phyloP scores from a whole-genome alignment of 108 stramenopile species.

The Aurantiochytrium sp. region DNA sequence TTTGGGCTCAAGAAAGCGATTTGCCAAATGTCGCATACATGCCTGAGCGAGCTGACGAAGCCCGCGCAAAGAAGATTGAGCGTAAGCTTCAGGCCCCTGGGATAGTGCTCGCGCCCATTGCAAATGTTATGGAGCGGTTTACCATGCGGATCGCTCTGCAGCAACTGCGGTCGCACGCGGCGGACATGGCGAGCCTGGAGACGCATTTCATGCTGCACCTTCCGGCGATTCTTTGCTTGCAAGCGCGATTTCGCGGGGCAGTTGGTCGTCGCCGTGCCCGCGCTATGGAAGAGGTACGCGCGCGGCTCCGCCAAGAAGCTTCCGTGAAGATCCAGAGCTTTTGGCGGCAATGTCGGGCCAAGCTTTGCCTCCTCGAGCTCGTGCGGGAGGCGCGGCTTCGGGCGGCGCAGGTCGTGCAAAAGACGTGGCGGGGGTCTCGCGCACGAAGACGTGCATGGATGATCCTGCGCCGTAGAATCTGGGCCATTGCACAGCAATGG shows the following conservation, averaged over 20 bases:
- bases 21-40: no score
- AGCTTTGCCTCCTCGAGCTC: not conserved
- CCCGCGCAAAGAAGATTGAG: no score
- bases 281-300: not conserved
- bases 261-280: not conserved
- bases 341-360: not conserved
- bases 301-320: not conserved
- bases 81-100: not conserved
- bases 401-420: not conserved
- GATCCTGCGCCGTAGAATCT: not conserved
- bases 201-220: not conserved
- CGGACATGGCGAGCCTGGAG: not conserved
- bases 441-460: not conserved
- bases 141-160: not conserved
- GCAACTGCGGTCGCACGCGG: not conserved
- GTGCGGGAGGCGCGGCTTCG: not conserved
- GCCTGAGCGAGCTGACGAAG: no score
- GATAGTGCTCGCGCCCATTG: not conserved
- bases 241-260: not conserved
- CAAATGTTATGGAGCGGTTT: not conserved
- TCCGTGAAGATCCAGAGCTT: not conserved
- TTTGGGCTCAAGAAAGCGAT: no score
- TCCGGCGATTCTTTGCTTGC: not conserved
- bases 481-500: not conserved
- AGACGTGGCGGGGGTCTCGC: not conserved